Conservation (phyloP, 768 basidiomycete species). For the Mycena galericulata region DNA sequence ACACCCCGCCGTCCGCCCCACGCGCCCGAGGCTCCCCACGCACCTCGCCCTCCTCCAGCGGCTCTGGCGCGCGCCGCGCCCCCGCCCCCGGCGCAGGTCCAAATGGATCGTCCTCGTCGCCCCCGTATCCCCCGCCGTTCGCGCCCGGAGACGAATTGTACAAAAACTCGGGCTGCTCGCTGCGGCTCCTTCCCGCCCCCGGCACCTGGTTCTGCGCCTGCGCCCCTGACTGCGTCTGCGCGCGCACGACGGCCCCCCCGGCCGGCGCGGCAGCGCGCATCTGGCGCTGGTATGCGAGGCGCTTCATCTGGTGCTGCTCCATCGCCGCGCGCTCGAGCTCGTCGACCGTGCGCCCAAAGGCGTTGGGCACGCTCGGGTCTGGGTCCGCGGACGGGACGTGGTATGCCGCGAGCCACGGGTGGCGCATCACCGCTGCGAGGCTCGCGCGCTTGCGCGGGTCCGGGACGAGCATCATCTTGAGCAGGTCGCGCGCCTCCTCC, state of each 20-base stretch:
- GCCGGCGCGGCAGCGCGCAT: slow-evolving; percentile 63
- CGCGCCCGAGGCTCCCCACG: slow-evolving; percentile 27
- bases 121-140: slow-evolving; percentile 50
- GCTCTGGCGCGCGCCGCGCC: slow-evolving; percentile 27
- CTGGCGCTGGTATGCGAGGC: slow-evolving; percentile 83
- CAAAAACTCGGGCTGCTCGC: slow-evolving; percentile 77
- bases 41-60: slow-evolving; percentile 22
- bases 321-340: slow-evolving; percentile 86
- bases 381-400: slow-evolving; percentile 53
- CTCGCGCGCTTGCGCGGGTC: slow-evolving; percentile 86
- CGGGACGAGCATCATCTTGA: slow-evolving; percentile 94
- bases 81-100: slow-evolving; percentile 56
- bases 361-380: slow-evolving; percentile 39
- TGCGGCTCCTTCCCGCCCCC: slow-evolving; percentile 59
- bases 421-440: slow-evolving; percentile 83
- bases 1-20: slow-evolving; percentile 5
- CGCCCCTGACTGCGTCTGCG: slow-evolving; percentile 48
- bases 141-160: slow-evolving; percentile 72
- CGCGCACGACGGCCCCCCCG: slow-evolving; percentile 55
- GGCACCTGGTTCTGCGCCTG: slow-evolving; percentile 46
- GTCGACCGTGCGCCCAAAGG: slow-evolving; percentile 78
- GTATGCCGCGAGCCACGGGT: slow-evolving; percentile 83
- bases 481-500: slow-evolving; percentile 81
- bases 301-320: slow-evolving; percentile 88
- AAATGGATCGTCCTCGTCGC: slow-evolving; percentile 81